Percentiles rank a stretch among this genome's conserved stretches.
Conservation (phyloP, 2,329 filamentous ascomycete genomes). For the Xylariaceae sp. region DNA sequence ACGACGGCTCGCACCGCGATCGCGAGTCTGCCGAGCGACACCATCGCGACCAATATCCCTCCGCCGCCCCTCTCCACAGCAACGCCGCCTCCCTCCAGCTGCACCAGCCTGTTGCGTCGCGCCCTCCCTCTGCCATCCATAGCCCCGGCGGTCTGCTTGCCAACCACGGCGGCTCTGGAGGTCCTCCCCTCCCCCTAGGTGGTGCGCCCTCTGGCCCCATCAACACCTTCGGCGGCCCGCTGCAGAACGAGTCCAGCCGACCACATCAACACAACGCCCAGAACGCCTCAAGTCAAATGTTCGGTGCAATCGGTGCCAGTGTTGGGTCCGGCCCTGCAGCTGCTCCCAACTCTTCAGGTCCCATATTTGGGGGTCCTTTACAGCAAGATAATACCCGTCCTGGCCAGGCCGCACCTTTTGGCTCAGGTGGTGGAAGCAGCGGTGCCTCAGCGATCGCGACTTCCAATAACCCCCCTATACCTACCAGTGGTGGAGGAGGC, state of each 20-base stretch:
- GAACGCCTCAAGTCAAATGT: slow-evolving; percentile 50
- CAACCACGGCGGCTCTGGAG: slow-evolving; percentile 61
- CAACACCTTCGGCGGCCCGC: slow-evolving; percentile 49
- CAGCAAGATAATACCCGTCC: slow-evolving; percentile 55
- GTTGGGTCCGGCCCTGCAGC: slow-evolving; percentile 24
- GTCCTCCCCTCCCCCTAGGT: slow-evolving; percentile 50
- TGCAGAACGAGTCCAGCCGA: slow-evolving; percentile 50
- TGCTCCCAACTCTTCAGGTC: slow-evolving; percentile 51
- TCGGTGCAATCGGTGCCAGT: slow-evolving; percentile 37
- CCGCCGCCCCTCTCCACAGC: slow-evolving; percentile 70
- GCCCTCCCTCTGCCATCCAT: slow-evolving; percentile 77
- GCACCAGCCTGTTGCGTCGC: slow-evolving; percentile 87
- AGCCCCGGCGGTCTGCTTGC: slow-evolving; percentile 85
- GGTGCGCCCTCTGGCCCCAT: slow-evolving; percentile 50
- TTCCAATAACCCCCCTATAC: slow-evolving; percentile 23
- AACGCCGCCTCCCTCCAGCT: slow-evolving; percentile 85
- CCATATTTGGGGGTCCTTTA: slow-evolving; percentile 67
- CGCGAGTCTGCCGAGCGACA: slow-evolving; percentile 62
- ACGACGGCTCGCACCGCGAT: slow-evolving; percentile 54
- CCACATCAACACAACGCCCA: slow-evolving; percentile 50
- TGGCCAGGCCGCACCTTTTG: slow-evolving; percentile 61
- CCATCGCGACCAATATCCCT: slow-evolving; percentile 60
- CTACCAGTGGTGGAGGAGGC: slow-evolving; percentile 32
- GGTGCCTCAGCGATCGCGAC: slow-evolving; percentile 46
- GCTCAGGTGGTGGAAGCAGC: slow-evolving; percentile 49